phyloP scores from a whole-genome alignment of 805 yeast species.

The Teunomyces kruisii region DNA sequence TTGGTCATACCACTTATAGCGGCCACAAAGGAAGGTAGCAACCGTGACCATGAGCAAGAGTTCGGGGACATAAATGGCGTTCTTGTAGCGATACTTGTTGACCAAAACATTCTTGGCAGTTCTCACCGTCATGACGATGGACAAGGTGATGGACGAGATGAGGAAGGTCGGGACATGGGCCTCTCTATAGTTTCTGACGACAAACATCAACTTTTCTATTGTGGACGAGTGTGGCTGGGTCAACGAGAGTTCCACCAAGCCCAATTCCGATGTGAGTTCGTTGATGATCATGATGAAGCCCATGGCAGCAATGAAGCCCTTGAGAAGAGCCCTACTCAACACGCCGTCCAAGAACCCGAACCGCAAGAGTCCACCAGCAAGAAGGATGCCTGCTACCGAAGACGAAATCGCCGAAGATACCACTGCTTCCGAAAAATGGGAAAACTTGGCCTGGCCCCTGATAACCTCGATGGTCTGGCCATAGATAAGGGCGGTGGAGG shows the following conservation, averaged over 20 bases:
- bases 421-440: slow-evolving; percentile 38
- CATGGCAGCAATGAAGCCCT: slow-evolving; percentile 85
- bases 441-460: slow-evolving; percentile 33
- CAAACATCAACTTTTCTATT: slow-evolving; percentile 18
- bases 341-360: slow-evolving; percentile 85
- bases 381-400: slow-evolving; percentile 18
- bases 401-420: slow-evolving; percentile 18
- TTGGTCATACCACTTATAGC: slow-evolving; percentile 20
- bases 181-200: slow-evolving; percentile 7
- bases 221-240: slow-evolving; percentile 23
- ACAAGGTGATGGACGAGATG: slow-evolving; percentile 21
- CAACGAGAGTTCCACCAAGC: slow-evolving; percentile 19
- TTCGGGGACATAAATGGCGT: slow-evolving; percentile 31
- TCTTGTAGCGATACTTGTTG: slow-evolving; percentile 12
- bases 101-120: slow-evolving; percentile 17
- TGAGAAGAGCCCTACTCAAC: slow-evolving; percentile 68
- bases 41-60: slow-evolving; percentile 30
- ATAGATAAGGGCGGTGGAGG: slow-evolving; percentile 78
- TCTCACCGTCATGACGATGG: slow-evolving; percentile 21
- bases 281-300: slow-evolving; percentile 76
- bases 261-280: slow-evolving; percentile 50
- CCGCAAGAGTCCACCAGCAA: slow-evolving; percentile 49
- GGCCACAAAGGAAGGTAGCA: slow-evolving; percentile 26
- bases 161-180: slow-evolving; percentile 16
- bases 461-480: slow-evolving; percentile 67